phyloP scores from a whole-genome alignment of 257 asterid genomes.

The Nicotiana obtusifolia region DNA sequence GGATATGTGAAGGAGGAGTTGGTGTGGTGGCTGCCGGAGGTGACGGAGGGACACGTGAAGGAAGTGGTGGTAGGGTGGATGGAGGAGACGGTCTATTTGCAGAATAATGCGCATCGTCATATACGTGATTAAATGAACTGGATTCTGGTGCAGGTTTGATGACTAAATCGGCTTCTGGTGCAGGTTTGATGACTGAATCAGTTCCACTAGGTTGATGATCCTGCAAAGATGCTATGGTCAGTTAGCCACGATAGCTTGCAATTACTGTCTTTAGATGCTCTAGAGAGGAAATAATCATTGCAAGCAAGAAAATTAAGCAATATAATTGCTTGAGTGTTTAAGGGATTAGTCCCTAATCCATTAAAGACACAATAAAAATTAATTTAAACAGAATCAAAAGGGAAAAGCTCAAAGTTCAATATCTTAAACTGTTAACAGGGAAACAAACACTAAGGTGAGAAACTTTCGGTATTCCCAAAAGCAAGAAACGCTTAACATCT shows the following conservation, averaged over 20 bases:
- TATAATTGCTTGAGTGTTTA: neutral
- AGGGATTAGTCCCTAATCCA: no score
- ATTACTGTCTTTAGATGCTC: neutral
- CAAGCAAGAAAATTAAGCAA: neutral
- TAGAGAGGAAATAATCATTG: neutral
- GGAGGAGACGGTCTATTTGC: constrained; percentile 28
- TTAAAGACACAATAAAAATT: no score
- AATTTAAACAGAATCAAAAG: no score
- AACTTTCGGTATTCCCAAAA: neutral
- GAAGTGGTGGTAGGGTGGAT: constrained; percentile 33
- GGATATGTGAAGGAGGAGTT: constrained; percentile 24
- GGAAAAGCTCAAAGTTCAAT: neutral
- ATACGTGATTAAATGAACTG: constrained; percentile 9
- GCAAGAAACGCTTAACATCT: neutral
- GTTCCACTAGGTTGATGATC: constrained; percentile 40
- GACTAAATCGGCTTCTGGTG: constrained; percentile 28
- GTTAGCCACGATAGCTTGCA: neutral
- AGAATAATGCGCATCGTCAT: constrained; percentile 33
- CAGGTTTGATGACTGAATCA: constrained; percentile 24
- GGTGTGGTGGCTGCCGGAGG: constrained; percentile 30
- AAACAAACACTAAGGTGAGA: neutral
- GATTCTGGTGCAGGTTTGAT: constrained; percentile 26
- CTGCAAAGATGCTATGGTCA: constrained; percentile 31
- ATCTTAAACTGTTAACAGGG: neutral
- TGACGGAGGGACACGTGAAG: constrained; percentile 20